Evolutionary conservation across 257 asterid species (phyloP), one percentile per base, ranked within the genome.

Genomic region (Scutellaria minor): DNA sequence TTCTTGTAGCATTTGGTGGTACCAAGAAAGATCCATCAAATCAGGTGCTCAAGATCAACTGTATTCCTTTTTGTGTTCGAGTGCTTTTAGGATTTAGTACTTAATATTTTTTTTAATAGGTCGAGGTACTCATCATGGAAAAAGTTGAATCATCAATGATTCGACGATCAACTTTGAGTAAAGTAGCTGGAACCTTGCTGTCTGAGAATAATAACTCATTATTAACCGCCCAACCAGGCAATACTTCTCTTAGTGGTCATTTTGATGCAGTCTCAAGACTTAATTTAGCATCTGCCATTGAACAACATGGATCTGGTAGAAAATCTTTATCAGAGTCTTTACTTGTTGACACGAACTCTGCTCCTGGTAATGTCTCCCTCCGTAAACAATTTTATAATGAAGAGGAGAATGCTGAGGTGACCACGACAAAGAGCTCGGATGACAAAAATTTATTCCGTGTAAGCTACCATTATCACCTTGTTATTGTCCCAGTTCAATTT

Each of bases 1-100:
- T 88, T 80, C 97, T 95, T 75, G 96, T 92, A 74, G 96, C 97
- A 77, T 95, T 95, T 83, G 99, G 99, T 74, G 99, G 99, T 57
- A 77, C 83, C 79, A 95, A 86, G 89, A 95, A 95, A 80, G 99
- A 95, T 78, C 94, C 93, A 74, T 85, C 98, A 54, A 85, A 90
- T 81, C 96, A 92, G 97, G 99, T 92, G 68, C 82, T 63, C 53
- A 53, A 75, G 44, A 65, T 54, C 70, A 40, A 59, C 14, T 46
- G 1, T 48, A 41, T 48, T 68, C 9, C 55, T 65, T 77, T 53
- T 77, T 58, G 64, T 52, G 42, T 71, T 79, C 35, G 10, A 56
- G 51, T 63, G 31, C 59, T 22, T 8, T 22, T 20, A 46, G 27
- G 72, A 54, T 74, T 64, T 65, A 56, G 69, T 51, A 63, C 71